These are phyloP conservation scores for Holtermanniella nyarrowii DNA, from an alignment of 768 basidiomycete species.

Conservation along the genomic window DNA sequence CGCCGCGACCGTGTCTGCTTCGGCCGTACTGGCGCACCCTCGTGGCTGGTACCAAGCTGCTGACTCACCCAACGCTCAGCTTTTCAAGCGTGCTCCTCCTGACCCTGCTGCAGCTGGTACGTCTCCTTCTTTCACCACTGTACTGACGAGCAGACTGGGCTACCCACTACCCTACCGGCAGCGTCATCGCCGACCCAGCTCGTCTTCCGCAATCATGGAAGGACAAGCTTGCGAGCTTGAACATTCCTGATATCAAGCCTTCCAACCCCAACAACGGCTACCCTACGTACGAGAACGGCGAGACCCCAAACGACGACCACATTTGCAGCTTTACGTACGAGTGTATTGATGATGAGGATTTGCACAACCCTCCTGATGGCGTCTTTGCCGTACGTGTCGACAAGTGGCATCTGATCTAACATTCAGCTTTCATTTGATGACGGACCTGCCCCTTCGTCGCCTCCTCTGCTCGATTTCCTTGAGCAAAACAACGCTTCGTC, in stretches of 20 bases:
- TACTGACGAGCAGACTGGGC: constrained; percentile 50
- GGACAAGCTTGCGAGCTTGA: constrained; percentile 58
- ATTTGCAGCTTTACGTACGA: constrained; percentile 72
- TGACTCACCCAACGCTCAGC: constrained; percentile 9
- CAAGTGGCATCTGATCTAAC: not conserved
- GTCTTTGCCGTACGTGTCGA: constrained; percentile 45
- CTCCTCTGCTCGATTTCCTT: constrained; percentile 57
- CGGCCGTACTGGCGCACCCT: not conserved
- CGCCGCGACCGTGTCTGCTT: not conserved
- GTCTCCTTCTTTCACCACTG: constrained; percentile 1
- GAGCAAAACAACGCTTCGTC: constrained; percentile 47
- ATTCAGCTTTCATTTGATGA: constrained; percentile 36
- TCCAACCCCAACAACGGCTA: constrained; percentile 43
- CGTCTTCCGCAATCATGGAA: constrained; percentile 60
- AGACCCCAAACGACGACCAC: constrained; percentile 41
- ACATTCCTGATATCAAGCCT: constrained; percentile 59
- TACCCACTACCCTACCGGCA: constrained; percentile 49
- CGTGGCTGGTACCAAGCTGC: constrained; percentile 11
- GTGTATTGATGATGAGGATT: constrained; percentile 53
- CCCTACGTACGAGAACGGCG: constrained; percentile 30
- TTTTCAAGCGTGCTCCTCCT: constrained; percentile 13
- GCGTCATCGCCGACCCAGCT: constrained; percentile 46
- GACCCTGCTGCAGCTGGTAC: constrained; percentile 12
- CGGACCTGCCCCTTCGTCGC: constrained; percentile 35
- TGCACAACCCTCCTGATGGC: constrained; percentile 69